These are phyloP conservation scores for Suillus sp. DNA, from an alignment of 768 basidiomycete genomes.

Conservation along the genomic window DNA sequence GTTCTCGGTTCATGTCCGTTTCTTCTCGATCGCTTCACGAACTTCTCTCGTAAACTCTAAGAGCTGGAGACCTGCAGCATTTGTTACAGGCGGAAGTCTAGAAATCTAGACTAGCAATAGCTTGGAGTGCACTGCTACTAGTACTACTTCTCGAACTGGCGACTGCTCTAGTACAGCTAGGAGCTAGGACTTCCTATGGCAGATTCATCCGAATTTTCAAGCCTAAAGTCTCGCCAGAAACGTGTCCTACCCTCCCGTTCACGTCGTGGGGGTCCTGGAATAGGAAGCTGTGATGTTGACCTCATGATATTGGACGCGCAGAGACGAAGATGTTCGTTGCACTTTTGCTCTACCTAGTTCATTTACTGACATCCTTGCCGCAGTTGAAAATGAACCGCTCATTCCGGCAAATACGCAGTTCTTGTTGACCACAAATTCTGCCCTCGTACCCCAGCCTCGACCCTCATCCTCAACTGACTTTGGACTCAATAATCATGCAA, in stretches of 20 bases:
- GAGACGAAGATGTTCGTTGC: slow-evolving; percentile 68
- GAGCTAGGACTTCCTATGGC: slow-evolving; percentile 25
- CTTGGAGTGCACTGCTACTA: background rate
- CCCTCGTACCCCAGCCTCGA: slow-evolving; percentile 46
- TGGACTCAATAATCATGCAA: slow-evolving; percentile 58
- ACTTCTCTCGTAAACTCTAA: background rate
- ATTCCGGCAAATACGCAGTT: slow-evolving; percentile 69
- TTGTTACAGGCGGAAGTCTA: background rate
- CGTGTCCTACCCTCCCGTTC: slow-evolving; percentile 82
- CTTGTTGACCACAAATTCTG: slow-evolving; percentile 72
- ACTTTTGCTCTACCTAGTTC: slow-evolving; percentile 11
- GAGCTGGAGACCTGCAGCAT: background rate
- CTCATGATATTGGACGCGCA: slow-evolving; percentile 82
- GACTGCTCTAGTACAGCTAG: background rate
- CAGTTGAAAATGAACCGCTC: slow-evolving; percentile 73
- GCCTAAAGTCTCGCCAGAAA: slow-evolving; percentile 57
- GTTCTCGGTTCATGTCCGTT: slow-evolving; percentile 3
- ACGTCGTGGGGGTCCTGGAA: slow-evolving; percentile 77
- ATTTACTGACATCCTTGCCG: slow-evolving; percentile 22
- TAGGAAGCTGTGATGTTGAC: slow-evolving; percentile 80
- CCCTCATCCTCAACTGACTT: slow-evolving; percentile 39
- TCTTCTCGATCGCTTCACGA: background rate
- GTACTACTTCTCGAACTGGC: background rate
- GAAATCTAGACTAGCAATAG: background rate
- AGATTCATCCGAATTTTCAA: slow-evolving; percentile 37